Conservation (phyloP, 129 eudicot genomes). For the Artemisia argyi region DNA sequence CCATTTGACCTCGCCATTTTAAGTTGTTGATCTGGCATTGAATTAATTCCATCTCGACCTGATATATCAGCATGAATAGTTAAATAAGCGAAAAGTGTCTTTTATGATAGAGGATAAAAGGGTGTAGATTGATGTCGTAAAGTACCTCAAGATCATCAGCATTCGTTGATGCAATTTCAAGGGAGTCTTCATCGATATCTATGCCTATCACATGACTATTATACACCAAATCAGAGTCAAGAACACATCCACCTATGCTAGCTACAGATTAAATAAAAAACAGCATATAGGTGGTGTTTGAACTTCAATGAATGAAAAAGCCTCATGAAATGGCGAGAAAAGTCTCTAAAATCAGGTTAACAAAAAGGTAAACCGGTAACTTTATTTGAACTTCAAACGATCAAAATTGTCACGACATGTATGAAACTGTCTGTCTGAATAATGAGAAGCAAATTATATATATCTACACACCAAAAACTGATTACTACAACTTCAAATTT, state of each 20-base stretch:
- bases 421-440: too few relatives aligned
- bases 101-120: constrained; percentile 5
- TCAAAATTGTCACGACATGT: too few relatives aligned
- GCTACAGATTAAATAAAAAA: too few relatives aligned
- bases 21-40: constrained; percentile 69
- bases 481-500: too few relatives aligned
- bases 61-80: constrained; percentile 26
- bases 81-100: constrained; percentile 3
- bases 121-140: neutral
- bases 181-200: constrained; percentile 80
- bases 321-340: too few relatives aligned
- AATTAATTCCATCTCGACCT: constrained; percentile 74
- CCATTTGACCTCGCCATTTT: constrained; percentile 58
- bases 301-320: too few relatives aligned
- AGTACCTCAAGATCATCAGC: constrained; percentile 93
- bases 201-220: constrained; percentile 77
- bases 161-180: constrained; percentile 73
- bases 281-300: too few relatives aligned
- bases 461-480: too few relatives aligned
- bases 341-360: too few relatives aligned
- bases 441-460: too few relatives aligned
- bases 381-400: too few relatives aligned
- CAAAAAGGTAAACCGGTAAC: too few relatives aligned
- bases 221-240: constrained; percentile 20
- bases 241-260: neutral